phyloP scores from a whole-genome alignment of 495 filamentous ascomycete genomes.

The Talaromyces thailandensis region DNA sequence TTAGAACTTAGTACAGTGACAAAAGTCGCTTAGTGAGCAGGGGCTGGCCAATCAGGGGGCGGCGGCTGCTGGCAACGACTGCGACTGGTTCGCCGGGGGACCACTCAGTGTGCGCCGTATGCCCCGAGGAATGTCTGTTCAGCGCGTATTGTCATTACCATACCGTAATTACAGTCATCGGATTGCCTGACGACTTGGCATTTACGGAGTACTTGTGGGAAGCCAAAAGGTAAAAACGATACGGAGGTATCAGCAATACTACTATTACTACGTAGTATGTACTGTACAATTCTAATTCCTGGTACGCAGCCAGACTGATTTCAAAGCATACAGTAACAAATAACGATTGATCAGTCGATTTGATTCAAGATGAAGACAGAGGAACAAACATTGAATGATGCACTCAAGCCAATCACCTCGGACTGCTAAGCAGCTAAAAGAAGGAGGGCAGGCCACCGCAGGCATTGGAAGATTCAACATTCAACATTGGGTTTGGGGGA shows the following conservation, averaged over 20 bases:
- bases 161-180: neutral
- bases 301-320: neutral
- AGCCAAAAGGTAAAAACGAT: neutral
- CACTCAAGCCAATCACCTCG: neutral
- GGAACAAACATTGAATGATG: neutral
- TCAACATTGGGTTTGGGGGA: neutral
- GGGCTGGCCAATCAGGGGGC: neutral
- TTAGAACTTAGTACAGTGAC: too few species aligned
- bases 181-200: neutral
- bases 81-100: neutral
- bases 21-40: conserved; percentile 7
- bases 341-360: neutral
- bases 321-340: neutral
- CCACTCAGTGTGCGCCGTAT: neutral
- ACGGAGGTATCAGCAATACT: neutral
- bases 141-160: neutral
- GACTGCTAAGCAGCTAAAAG: neutral
- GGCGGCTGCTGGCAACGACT: neutral
- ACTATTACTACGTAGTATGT: too few species aligned
- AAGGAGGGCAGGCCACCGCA: neutral
- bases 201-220: neutral
- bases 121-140: neutral
- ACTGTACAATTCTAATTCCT: neutral
- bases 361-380: neutral
- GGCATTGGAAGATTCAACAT: neutral